phyloP scores from a whole-genome alignment of 805 yeast species.

The Scheffersomyces ergatensis region DNA sequence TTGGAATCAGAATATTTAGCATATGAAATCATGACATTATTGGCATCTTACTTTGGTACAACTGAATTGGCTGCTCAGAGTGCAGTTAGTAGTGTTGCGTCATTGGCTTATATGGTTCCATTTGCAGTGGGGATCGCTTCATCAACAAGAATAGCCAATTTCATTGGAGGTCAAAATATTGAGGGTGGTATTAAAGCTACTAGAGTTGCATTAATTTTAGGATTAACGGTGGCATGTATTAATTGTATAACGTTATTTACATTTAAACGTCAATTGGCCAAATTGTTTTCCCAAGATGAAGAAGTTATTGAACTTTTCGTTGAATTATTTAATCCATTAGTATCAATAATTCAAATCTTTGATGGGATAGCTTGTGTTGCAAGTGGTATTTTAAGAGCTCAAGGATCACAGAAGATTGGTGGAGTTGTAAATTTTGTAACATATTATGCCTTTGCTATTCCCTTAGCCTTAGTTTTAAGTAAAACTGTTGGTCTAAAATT shows the following conservation, averaged over 20 bases:
- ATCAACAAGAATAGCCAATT: constrained; percentile 44
- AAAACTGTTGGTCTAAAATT: constrained; percentile 42
- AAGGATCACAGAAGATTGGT: constrained; percentile 73
- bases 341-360: constrained; percentile 62
- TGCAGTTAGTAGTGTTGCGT: constrained; percentile 47
- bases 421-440: constrained; percentile 67
- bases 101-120: constrained; percentile 44
- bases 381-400: constrained; percentile 71
- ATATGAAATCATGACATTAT: constrained; percentile 44
- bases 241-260: constrained; percentile 48
- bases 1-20: constrained; percentile 45
- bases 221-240: constrained; percentile 23
- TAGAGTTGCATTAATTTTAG: constrained; percentile 25
- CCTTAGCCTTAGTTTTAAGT: constrained; percentile 61
- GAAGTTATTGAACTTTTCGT: constrained; percentile 54
- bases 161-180: constrained; percentile 42
- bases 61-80: constrained; percentile 51
- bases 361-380: constrained; percentile 73
- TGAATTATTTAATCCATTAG: constrained; percentile 53
- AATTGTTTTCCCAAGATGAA: constrained; percentile 59
- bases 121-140: constrained; percentile 46
- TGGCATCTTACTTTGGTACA: constrained; percentile 49
- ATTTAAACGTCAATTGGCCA: constrained; percentile 50
- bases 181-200: constrained; percentile 36
- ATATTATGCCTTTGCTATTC: constrained; percentile 70